These are phyloP conservation scores for Paramecium tetraurelia DNA, from an alignment of 73 alveolate genomes.

Conservation along the genomic window DNA sequence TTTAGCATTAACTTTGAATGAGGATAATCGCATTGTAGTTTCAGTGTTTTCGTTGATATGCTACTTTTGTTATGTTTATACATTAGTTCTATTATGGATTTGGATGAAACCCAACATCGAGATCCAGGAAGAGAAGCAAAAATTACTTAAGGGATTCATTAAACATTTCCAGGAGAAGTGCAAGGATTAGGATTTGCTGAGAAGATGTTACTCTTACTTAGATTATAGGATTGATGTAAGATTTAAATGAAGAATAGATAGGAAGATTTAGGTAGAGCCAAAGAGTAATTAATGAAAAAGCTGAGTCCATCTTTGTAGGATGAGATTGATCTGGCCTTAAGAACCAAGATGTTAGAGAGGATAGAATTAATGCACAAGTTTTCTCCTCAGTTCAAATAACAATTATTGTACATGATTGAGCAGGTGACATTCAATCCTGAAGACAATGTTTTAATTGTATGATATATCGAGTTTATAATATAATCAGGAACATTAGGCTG, in stretches of 20 bases:
- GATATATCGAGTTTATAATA: background rate
- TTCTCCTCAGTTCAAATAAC: background rate
- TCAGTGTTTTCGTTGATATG: background rate
- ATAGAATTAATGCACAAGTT: background rate
- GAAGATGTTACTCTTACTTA: background rate
- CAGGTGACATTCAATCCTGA: background rate
- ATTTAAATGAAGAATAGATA: background rate
- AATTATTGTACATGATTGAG: background rate
- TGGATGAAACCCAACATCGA: background rate
- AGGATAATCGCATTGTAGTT: background rate
- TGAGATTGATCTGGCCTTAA: background rate
- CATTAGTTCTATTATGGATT: background rate
- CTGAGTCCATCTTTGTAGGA: background rate
- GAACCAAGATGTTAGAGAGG: background rate
- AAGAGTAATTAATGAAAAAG: background rate
- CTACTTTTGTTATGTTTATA: background rate
- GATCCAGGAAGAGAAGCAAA: background rate
- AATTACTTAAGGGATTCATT: background rate
- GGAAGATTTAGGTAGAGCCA: constrained; percentile 1
- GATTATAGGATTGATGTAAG: background rate
- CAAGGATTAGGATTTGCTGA: background rate
- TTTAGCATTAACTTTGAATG: background rate
- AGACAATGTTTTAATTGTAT: background rate
- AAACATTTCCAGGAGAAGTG: background rate
- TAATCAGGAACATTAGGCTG: background rate